Percentiles rank a stretch among this genome's conserved stretches.
Evolutionary conservation across 148 eudicot genomes (phyloP).

Genomic region (Simmondsia chinensis): DNA sequence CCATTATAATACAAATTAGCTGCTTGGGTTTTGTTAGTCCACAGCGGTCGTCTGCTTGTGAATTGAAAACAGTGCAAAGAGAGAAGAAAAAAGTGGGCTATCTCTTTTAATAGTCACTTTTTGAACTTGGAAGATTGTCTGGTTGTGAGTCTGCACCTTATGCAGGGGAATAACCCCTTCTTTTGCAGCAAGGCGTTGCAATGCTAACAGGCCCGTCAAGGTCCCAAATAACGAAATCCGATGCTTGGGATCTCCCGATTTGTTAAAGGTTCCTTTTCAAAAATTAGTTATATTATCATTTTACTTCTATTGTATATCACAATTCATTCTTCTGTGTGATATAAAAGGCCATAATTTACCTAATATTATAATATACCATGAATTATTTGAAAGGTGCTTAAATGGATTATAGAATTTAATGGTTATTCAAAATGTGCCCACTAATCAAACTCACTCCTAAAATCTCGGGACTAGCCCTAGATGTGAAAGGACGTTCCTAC

Average conservation of each 20-base stretch:
- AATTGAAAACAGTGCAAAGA: conserved; percentile 9
- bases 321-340: no score
- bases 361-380: no score
- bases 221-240: conserved; percentile 29
- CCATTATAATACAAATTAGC: no score
- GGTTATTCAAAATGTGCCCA: no score
- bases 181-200: conserved; percentile 17
- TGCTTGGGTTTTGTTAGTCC: no score
- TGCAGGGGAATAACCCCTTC: conserved; percentile 37
- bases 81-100: conserved; percentile 30
- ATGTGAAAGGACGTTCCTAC: no score
- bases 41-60: background rate
- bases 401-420: no score
- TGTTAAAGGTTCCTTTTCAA: background rate
- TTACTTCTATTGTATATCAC: no score
- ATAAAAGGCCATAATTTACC: no score
- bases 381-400: no score
- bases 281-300: background rate
- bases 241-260: conserved; percentile 20
- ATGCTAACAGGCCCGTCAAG: conserved; percentile 10
- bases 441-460: no score
- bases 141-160: conserved; percentile 34
- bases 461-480: no score
- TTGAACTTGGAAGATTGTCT: conserved; percentile 36
- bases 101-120: conserved; percentile 43